Evolutionary conservation across 1,139 yeast species (phyloP).

Genomic region (Candida mesenterica): DNA sequence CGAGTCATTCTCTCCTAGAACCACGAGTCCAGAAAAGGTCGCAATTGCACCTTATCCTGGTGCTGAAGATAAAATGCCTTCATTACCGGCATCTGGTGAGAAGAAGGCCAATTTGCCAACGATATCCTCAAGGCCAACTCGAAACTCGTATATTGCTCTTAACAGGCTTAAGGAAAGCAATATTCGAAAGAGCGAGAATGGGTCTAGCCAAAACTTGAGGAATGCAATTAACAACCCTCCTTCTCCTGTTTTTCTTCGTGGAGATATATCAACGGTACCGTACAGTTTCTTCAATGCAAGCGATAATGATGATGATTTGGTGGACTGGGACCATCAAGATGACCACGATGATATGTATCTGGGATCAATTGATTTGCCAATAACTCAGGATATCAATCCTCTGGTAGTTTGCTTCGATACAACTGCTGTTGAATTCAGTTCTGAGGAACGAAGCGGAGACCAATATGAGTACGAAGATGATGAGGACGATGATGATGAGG

Average conservation of each 20-base stretch:
- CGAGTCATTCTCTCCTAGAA: conserved; percentile 3
- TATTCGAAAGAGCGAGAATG: conserved; percentile 13
- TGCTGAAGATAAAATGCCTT: neutral
- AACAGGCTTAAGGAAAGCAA: conserved; percentile 37
- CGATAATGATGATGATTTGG: conserved; percentile 14
- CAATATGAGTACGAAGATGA: conserved; percentile 1
- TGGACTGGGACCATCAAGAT: conserved; percentile 10
- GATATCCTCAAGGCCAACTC: conserved; percentile 28
- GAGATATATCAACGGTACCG: conserved; percentile 6
- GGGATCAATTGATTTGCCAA: conserved; percentile 1
- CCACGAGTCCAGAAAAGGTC: neutral
- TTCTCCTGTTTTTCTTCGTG: neutral
- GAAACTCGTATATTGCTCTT: conserved; percentile 40
- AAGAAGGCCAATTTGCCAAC: conserved; percentile 39
- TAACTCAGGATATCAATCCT: neutral
- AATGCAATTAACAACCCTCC: conserved; percentile 1
- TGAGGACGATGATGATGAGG: conserved; percentile 2
- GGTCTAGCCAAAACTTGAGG: conserved; percentile 2
- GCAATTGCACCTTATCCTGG: neutral
- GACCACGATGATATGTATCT: conserved; percentile 5
- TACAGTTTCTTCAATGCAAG: conserved; percentile 11
- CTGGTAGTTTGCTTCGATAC: conserved; percentile 2
- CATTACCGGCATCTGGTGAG: conserved; percentile 3
- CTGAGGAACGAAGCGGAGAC: conserved; percentile 1
- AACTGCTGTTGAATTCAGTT: conserved; percentile 1